A percentile compares a stretch with the other conserved stretches of the same genome.
Conservation (phyloP, 2,329 filamentous ascomycete genomes). For the Podosphaera fusca region DNA sequence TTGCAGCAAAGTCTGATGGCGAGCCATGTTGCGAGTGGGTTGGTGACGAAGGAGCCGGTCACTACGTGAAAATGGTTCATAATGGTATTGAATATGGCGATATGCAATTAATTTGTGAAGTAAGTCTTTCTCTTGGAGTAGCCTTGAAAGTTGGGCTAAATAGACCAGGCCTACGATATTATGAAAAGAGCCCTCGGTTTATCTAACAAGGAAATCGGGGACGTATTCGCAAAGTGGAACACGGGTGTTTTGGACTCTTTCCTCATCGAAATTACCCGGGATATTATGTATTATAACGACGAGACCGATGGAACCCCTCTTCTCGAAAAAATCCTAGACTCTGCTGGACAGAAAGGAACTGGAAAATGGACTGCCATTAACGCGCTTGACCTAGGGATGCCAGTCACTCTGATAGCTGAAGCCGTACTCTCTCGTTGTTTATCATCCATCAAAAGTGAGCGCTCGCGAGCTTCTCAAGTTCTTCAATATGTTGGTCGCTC, state of each 20-base stretch:
- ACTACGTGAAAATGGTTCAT: constrained; percentile 99
- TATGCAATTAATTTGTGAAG: constrained; percentile 99
- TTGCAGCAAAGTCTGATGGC: constrained; percentile 88
- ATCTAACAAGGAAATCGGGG: constrained; percentile 80
- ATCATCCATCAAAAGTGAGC: constrained; percentile 85
- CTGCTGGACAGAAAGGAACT: constrained; percentile 97
- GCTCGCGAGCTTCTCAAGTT: constrained; percentile 54
- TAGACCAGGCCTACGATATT: constrained; percentile 78
- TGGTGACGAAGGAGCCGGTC: constrained; percentile 94
- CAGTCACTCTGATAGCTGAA: constrained; percentile 93
- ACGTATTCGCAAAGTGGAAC: constrained; percentile 92
- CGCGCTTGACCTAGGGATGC: constrained; percentile 93
- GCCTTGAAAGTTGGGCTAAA: constrained; percentile 4
- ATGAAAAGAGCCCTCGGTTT: constrained; percentile 94
- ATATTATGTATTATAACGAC: constrained; percentile 97
- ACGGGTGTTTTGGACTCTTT: constrained; percentile 96
- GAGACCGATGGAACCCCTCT: constrained; percentile 78
- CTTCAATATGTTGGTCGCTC: constrained; percentile 52
- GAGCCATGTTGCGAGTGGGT: constrained; percentile 99
- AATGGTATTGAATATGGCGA: constrained; percentile 99
- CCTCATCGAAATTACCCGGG: constrained; percentile 96
- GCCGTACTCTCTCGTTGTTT: constrained; percentile 88
- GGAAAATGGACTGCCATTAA: constrained; percentile 99
- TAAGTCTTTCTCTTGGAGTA: constrained; percentile 22
- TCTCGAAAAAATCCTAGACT: constrained; percentile 97